These are phyloP conservation scores for Fonsecaea nubica DNA, from an alignment of 2,329 filamentous ascomycete species.

Conservation along the genomic window DNA sequence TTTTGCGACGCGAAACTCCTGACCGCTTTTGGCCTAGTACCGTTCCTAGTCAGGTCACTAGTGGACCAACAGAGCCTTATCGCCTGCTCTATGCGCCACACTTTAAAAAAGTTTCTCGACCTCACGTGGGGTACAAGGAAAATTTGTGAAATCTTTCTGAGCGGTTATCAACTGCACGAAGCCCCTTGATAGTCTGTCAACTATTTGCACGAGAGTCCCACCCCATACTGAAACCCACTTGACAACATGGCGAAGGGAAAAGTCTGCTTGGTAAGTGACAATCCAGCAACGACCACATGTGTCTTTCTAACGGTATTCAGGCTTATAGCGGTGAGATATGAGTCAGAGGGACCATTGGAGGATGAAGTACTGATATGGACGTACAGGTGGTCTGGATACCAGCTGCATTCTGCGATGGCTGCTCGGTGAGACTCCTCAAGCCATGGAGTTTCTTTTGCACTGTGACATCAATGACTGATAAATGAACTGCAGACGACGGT, in stretches of 20 bases:
- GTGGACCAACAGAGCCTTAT: background rate
- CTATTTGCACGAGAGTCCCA: background rate
- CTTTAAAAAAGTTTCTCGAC: conserved; percentile 4
- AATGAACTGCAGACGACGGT: conserved; percentile 54
- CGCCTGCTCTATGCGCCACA: conserved; percentile 2
- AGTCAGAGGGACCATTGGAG: background rate
- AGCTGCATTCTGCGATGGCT: conserved; percentile 56
- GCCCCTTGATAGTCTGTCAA: background rate
- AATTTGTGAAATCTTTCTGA: conserved; percentile 3
- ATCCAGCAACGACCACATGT: background rate
- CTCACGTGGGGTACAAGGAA: conserved; percentile 6
- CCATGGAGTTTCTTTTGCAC: background rate
- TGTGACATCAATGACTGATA: conserved; percentile 26
- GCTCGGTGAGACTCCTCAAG: background rate
- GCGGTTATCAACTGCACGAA: background rate
- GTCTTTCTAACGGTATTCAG: background rate
- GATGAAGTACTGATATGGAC: background rate
- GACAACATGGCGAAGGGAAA: conserved; percentile 6
- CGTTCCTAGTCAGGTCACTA: background rate
- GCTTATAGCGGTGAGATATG: conserved; percentile 1
- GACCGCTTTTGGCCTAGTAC: background rate
- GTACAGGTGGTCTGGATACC: conserved; percentile 63
- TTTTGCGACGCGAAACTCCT: background rate
- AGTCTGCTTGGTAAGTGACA: conserved; percentile 6
- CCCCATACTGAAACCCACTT: background rate